Evolutionary conservation across 2,329 filamentous ascomycete species (phyloP), one percentile per base, ranked within the genome.

Genomic region (Aspergillus quadrilineatus): DNA sequence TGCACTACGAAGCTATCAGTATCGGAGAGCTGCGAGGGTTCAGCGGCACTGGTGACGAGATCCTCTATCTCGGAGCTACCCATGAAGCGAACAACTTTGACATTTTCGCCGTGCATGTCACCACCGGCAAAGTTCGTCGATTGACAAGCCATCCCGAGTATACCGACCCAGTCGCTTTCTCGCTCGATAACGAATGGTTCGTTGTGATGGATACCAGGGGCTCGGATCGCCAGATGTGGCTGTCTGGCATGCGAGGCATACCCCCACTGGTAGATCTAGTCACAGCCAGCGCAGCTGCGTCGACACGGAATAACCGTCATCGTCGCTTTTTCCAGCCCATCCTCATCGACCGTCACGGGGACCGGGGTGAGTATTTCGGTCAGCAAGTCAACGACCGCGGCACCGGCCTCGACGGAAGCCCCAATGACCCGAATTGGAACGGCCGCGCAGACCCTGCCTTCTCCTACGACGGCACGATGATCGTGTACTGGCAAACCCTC

Each of bases 341-440:
- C 29, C 65, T 81, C 1, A 63, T 80, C 6, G 77, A 80, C 53
- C 60, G 62, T 0, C 59, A 78, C 37, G 79, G 79, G 7, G 79
- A 81, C 56, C 74, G 77, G 5, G 77, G 68, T 1, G 53, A 64
- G 0, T 80, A 80, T 60, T 78, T 70, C 55, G 78, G 78, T 3
- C 77, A 77, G 61, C 66, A 67, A 53, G 60, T 79, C 53, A 80
- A 80, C 48, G 69, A 62, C 1, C 75, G 58, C 1, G 72, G 71
- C 1, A 65, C 73, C 22, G 68, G 66, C 4, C 71, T 60, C 28
- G 57, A 58, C 14, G 76, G 75, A 1, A 71, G 64, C 50, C 57
- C 76, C n/a, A 75, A 77, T 51, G 77, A 80, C 51, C 74, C 78
- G 0, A 69, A 78, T 29, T 80, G 79, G 79, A 81, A 81, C 60